Base-by-base conservation (phyloP, 2,329 filamentous ascomycete species). In the Cytospora paraplurivora region DNA sequence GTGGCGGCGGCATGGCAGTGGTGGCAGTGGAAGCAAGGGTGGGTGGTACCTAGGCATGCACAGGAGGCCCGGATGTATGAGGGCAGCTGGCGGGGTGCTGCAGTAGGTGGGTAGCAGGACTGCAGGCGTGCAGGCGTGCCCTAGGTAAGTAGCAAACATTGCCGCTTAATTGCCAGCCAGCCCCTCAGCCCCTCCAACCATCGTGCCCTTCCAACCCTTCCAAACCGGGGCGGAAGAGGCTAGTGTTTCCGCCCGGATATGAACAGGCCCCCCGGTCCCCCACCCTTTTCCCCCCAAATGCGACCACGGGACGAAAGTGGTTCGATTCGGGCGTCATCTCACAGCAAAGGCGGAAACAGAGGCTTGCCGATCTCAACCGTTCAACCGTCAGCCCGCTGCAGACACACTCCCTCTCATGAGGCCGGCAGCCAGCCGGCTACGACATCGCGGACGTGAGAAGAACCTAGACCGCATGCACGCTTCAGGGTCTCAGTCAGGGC, bases 241-340 rank as follows among this genome's bases (percentile, higher is more conserved):
- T 47, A 47, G 44, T 47, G 44, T 47, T 50, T 27, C 52, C 52
- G 34, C 27, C 51, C 51, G 51, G 51, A n/a, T 47, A 13, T 47
- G n/a, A 17, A 11, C n/a, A 21, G n/a, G 44, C n/a, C n/a, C 44
- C 44, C 44, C 44, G n/a, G 44, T 7, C n/a, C 44, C 41, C 44
- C n/a, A n/a, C 44, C 44, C 19, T 27, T 27, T 27, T 27, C 51
- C 6, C 27, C 44, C 44, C 44, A 59, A 59, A 59, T 64, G 62
- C 49, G 35, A 37, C 49, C 53, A 34, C 58, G 62, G 58, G 49
- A 41, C 21, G 21, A 56, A 61, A 63, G 59, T 64, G 62, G 62
- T 56, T 56, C 55, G 62, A 64, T 64, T 64, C 53, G 35, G 47
- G 55, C 62, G 60, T 64, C 62, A 64, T 60, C 34, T 33, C 54